These are phyloP conservation scores for Trichoderma koningii DNA, from an alignment of 2,329 filamentous ascomycete species.

Conservation along the genomic window DNA sequence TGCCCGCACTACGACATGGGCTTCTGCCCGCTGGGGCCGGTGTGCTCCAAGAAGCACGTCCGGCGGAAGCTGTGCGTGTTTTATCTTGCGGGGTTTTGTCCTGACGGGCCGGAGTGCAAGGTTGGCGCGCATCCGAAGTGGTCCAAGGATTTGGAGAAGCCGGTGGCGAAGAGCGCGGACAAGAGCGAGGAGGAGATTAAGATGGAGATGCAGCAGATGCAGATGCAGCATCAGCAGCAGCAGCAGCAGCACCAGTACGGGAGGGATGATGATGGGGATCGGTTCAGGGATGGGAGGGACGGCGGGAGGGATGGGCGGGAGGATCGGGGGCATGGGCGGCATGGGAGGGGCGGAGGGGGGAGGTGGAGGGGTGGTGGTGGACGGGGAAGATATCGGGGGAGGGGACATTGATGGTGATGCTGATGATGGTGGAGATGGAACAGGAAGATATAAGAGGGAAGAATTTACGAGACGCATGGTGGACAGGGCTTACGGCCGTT, in stretches of 20 bases:
- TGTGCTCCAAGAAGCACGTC: constrained; percentile 87
- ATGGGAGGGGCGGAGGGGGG: constrained; percentile 34
- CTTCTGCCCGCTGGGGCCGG: constrained; percentile 87
- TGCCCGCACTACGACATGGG: constrained; percentile 93
- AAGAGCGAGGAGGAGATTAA: constrained; percentile 55
- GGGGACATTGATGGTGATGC: constrained; percentile 34
- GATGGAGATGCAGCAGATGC: constrained; percentile 34
- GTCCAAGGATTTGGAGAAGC: constrained; percentile 74
- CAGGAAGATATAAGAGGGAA: not conserved
- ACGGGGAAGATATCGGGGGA: constrained; percentile 45
- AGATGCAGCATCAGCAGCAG: not conserved
- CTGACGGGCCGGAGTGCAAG: constrained; percentile 73
- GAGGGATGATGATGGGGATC: constrained; percentile 44
- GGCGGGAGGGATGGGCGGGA: constrained; percentile 31
- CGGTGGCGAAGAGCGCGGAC: constrained; percentile 67
- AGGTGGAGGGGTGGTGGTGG: constrained; percentile 39
- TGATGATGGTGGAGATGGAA: not conserved
- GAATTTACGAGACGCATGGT: not conserved
- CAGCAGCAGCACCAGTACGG: constrained; percentile 18
- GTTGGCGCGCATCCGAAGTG: constrained; percentile 82
- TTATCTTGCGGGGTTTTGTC: constrained; percentile 94
- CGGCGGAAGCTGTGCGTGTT: constrained; percentile 77
- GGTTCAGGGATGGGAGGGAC: constrained; percentile 36
- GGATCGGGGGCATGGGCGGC: constrained; percentile 40
- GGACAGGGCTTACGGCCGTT: constrained; percentile 2